phyloP scores from a whole-genome alignment of 1,139 yeast genomes.

The Yarrowia galli region DNA sequence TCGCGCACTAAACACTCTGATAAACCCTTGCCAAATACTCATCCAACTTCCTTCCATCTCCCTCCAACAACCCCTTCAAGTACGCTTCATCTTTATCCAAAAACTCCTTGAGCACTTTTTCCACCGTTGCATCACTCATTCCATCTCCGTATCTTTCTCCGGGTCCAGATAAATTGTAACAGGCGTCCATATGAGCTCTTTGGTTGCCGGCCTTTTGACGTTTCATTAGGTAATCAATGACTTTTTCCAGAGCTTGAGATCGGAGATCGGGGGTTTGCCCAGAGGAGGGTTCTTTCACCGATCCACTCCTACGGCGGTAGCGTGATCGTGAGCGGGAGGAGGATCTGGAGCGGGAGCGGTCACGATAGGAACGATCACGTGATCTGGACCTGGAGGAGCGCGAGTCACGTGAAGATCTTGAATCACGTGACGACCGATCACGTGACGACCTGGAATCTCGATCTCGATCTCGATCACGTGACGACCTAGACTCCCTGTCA shows the following conservation, averaged over 20 bases:
- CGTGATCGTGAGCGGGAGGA: background rate
- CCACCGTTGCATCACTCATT: background rate
- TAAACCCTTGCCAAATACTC: background rate
- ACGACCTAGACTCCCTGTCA: background rate
- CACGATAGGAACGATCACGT: background rate
- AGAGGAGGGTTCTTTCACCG: background rate
- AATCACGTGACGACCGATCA: background rate
- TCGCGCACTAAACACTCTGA: background rate
- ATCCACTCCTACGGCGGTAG: constrained; percentile 18
- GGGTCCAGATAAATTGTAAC: constrained; percentile 7
- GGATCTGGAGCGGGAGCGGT: background rate
- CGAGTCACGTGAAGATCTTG: background rate
- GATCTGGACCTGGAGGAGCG: background rate
- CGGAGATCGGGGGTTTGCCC: background rate
- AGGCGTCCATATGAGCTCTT: constrained; percentile 5
- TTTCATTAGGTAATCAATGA: background rate
- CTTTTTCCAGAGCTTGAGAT: background rate
- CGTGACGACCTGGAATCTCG: background rate
- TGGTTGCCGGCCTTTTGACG: background rate
- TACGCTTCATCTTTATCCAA: constrained; percentile 4
- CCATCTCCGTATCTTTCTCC: constrained; percentile 1
- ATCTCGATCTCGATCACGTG: background rate
- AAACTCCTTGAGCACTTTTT: constrained; percentile 23
- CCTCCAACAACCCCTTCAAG: background rate
- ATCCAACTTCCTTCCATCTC: constrained; percentile 1